These are phyloP conservation scores for Erythrophleum fordii DNA, from an alignment of 306 rosid species.

Conservation along the genomic window DNA sequence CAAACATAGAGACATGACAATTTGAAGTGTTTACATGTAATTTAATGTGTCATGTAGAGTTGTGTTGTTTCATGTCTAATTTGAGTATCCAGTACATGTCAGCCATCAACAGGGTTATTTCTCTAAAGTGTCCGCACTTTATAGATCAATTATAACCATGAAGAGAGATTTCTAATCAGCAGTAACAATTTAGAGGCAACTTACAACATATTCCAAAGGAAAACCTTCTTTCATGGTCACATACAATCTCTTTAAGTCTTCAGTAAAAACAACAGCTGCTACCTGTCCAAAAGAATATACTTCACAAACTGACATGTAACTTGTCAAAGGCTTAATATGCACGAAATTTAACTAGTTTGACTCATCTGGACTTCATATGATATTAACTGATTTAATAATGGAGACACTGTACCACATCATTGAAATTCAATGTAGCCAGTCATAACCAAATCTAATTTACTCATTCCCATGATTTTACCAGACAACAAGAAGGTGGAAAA, in stretches of 20 bases:
- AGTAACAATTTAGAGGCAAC: conserved; percentile 45
- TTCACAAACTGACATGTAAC: conserved; percentile 41
- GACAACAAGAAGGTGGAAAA: conserved; percentile 22
- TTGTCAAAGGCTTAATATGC: conserved; percentile 27
- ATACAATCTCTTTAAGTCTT: conserved; percentile 81
- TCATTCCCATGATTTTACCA: conserved; percentile 27
- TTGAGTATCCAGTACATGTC: background rate
- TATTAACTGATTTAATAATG: background rate
- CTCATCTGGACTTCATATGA: conserved; percentile 27
- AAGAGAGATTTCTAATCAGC: conserved; percentile 37
- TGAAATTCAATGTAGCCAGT: conserved; percentile 12
- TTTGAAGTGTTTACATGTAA: background rate
- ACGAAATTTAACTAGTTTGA: conserved; percentile 17
- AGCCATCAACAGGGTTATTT: background rate
- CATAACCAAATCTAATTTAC: conserved; percentile 25
- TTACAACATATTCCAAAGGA: conserved; percentile 88
- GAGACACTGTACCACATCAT: conserved; percentile 13
- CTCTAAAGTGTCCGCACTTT: background rate
- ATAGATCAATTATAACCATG: background rate
- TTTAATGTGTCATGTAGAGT: background rate
- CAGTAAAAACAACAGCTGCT: conserved; percentile 88
- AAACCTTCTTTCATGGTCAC: conserved; percentile 98
- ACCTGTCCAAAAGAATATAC: conserved; percentile 68
- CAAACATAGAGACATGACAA: background rate
- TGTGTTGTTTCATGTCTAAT: background rate